Conservation (phyloP, 2,329 filamentous ascomycete genomes). For the Immersiporthe knoxdaviesiana region DNA sequence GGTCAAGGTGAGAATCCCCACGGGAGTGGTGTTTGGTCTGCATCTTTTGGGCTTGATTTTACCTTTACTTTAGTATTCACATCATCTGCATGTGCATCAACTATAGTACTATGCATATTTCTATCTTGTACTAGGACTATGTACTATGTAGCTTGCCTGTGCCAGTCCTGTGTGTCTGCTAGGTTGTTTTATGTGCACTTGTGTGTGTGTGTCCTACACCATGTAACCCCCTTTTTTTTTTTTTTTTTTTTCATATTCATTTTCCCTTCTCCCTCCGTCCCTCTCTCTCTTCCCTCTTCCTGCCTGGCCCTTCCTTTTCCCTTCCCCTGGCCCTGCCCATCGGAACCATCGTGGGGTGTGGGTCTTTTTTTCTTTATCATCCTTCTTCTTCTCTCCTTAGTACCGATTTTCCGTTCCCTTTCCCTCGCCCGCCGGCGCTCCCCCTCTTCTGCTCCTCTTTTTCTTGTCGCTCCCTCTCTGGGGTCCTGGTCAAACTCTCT, state of each 20-base stretch:
- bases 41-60: neutral
- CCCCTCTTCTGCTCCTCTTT: constrained; percentile 3
- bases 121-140: neutral
- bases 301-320: neutral
- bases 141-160: neutral
- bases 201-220: neutral
- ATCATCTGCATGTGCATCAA: neutral
- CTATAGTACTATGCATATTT: neutral
- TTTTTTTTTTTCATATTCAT: neutral
- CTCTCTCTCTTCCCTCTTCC: too few relatives aligned
- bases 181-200: too few relatives aligned
- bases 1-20: neutral
- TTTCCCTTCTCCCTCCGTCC: too few relatives aligned
- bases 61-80: neutral
- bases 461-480: neutral
- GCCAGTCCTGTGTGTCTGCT: neutral
- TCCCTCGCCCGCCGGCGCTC: too few relatives aligned
- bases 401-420: neutral
- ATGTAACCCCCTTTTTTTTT: neutral
- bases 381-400: constrained; percentile 2
- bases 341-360: constrained; percentile 1
- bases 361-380: neutral
- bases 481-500: neutral
- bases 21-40: too few relatives aligned
- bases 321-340: neutral